Base-by-base conservation (phyloP, 495 filamentous ascomycete species). In the Aspergillus leporis region DNA sequence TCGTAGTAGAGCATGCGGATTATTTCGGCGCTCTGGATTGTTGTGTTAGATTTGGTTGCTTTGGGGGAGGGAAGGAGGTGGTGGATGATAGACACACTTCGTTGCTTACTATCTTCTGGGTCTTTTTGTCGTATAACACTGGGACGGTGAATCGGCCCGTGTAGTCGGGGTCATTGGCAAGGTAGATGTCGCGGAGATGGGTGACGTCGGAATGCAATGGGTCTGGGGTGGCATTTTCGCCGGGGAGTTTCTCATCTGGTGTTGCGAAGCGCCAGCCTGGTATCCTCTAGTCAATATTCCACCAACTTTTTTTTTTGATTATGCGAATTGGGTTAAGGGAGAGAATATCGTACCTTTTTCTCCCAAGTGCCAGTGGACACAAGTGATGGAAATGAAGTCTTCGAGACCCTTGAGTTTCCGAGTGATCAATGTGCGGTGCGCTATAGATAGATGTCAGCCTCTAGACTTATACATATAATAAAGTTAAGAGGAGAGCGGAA, bases 241-340 rank as follows among this genome's bases (percentile, higher is more conserved):
- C 83, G 0, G 85, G 83, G 4, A 87, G 71, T 38, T 85, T 79
- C 43, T 92, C 90, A 18, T 82, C 79, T 1, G 78, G 14, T 5
- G 85, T 90, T 3, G 81, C 76, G 67, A 94, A 97, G 32, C 87
- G 86, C 93, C 93, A 98, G 56, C 93, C 91, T 75, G n/a, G 36
- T 21, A 13, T 14, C 18, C 19, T 8, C 16, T 32, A 16, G 38
- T 51, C 12, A 51, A n/a, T 8, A 23, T 21, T 25, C 3, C 36
- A 30, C 18, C 18, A 5, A 40, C 18, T 0, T 22, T 22, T 32
- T 25, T 10, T 0, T 22, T 22, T 32, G 13, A 16, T 4, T 16
- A 25, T 12, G 16, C 9, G 13, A 13, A 41, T 14, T 2, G 0
- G 14, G 36, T 6, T 6, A 28, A 7, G 8, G 8, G 0, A 23